A percentile compares a stretch with the other conserved stretches of the same genome.
Evolutionary conservation across 345 rosid genomes (phyloP).

Genomic region (Hypericum androsaemum): DNA sequence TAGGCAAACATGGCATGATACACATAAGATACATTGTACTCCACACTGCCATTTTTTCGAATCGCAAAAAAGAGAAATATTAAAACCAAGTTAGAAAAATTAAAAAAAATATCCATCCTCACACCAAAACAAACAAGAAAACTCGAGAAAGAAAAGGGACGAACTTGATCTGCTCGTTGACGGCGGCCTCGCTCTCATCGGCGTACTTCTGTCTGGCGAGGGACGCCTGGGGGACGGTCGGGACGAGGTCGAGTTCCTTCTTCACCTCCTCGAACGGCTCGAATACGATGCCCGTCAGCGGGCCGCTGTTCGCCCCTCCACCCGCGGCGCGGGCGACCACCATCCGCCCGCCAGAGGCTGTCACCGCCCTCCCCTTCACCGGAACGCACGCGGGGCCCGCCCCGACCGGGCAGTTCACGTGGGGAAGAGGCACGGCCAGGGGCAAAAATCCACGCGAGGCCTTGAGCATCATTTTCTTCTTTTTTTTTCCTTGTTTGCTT

Average conservation of each 20-base stretch:
- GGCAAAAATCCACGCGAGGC: constrained; percentile 26
- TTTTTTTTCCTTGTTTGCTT: neutral
- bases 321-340: constrained; percentile 21
- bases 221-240: constrained; percentile 51
- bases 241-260: constrained; percentile 87
- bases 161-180: constrained; percentile 90
- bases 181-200: constrained; percentile 65
- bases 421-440: constrained; percentile 19
- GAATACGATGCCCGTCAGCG: constrained; percentile 60
- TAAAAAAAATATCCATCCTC: neutral
- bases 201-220: constrained; percentile 70
- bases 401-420: constrained; percentile 23
- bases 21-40: constrained; percentile 27
- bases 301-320: constrained; percentile 21
- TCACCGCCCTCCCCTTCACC: neutral
- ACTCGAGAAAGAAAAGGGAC: neutral
- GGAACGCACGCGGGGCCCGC: constrained; percentile 14
- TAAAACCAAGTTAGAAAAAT: neutral
- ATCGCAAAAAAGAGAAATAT: neutral
- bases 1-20: constrained; percentile 29
- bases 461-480: constrained; percentile 42
- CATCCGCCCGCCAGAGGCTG: constrained; percentile 13
- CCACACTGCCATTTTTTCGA: constrained; percentile 17
- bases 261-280: constrained; percentile 88
- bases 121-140: neutral